Evolutionary conservation across 495 filamentous ascomycete species (phyloP).

Genomic region (Bombardia bombarda): DNA sequence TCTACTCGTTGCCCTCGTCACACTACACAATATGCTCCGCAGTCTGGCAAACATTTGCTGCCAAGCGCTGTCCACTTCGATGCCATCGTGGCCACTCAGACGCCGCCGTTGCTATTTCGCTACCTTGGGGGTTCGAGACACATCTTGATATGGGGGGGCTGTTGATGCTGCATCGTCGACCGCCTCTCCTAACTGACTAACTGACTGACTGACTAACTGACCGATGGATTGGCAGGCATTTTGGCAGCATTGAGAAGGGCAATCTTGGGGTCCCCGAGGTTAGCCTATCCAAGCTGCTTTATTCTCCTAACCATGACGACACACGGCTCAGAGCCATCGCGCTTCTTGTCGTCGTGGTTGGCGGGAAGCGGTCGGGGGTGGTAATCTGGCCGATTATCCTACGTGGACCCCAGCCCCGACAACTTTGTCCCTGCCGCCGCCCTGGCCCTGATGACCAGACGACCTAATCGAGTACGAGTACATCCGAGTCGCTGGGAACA

Average conservation of each 20-base stretch:
- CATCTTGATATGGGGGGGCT: too few species aligned
- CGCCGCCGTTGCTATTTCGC: constrained; percentile 1
- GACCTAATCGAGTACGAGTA: too few species aligned
- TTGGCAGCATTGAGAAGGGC: constrained; percentile 34
- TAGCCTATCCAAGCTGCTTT: constrained; percentile 14
- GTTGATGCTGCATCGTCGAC: constrained; percentile 4
- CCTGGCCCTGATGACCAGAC: too few species aligned
- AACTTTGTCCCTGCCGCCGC: neutral
- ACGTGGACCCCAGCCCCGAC: too few species aligned
- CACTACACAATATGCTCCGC: constrained; percentile 6
- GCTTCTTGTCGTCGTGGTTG: constrained; percentile 8
- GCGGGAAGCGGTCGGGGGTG: neutral
- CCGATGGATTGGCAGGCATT: constrained; percentile 3
- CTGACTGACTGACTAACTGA: neutral
- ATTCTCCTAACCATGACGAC: constrained; percentile 3
- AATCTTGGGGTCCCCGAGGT: constrained; percentile 36
- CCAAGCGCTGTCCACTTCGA: constrained; percentile 16
- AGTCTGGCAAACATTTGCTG: constrained; percentile 6
- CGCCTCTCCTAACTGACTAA: too few species aligned
- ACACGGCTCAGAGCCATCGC: constrained; percentile 16
- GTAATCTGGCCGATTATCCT: constrained; percentile 15
- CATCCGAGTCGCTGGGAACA: too few species aligned
- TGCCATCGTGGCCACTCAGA: constrained; percentile 9
- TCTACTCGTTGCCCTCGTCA: constrained; percentile 19
- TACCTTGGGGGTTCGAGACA: constrained; percentile 4